Evolutionary conservation across 345 rosid species (phyloP).

Genomic region (Hirschfeldia incana): DNA sequence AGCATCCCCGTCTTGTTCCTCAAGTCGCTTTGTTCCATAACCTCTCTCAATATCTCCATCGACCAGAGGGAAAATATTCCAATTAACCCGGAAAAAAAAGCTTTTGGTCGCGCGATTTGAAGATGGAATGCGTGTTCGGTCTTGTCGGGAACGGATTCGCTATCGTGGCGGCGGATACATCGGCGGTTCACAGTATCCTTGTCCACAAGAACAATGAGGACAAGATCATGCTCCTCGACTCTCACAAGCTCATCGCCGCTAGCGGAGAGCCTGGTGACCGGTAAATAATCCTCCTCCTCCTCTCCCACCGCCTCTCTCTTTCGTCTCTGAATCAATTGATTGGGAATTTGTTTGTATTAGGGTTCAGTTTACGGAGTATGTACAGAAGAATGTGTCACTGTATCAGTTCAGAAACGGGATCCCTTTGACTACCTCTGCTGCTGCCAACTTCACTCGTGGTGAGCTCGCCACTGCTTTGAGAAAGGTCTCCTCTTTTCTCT

Average conservation of each 20-base stretch:
- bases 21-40: too few relatives aligned
- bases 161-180: background rate
- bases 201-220: background rate
- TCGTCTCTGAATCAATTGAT: too few relatives aligned
- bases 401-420: background rate
- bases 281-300: too few relatives aligned
- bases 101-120: background rate
- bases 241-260: background rate
- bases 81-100: too few relatives aligned
- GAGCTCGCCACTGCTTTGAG: background rate
- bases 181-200: background rate
- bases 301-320: too few relatives aligned
- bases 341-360: too few relatives aligned
- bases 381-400: background rate
- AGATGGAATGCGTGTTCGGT: background rate
- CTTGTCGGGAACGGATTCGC: background rate
- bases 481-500: background rate
- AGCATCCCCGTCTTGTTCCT: too few relatives aligned
- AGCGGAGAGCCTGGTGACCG: background rate
- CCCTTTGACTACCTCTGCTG: background rate
- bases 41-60: too few relatives aligned
- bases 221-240: background rate
- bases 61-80: too few relatives aligned
- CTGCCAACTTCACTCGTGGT: background rate
- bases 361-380: background rate